Evolutionary conservation across 306 rosid species (phyloP), one percentile per base, ranked within the genome.

Genomic region (Fragaria ananassa): DNA sequence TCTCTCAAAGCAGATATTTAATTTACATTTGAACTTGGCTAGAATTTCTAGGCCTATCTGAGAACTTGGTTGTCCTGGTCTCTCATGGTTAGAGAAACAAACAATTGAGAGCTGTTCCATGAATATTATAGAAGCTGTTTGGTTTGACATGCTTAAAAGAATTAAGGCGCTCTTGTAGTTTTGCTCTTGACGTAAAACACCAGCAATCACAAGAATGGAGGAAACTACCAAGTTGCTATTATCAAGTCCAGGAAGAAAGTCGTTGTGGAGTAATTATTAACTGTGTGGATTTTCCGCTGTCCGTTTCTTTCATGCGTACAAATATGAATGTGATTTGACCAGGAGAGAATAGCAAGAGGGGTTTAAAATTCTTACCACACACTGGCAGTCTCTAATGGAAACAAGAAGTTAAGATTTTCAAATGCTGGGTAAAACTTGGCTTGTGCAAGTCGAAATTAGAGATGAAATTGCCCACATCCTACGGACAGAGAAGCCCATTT

Each of bases 21-120:
- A 13, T 37, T 15, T 63, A 15, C 17, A 35, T 37, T 66, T 66
- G 74, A 76, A 67, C 56, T 17, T 10, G 67, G 67, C 74, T 56
- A 51, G 74, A 75, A 53, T 50, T 51, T 67, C n/a, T 37, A 14
- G 65, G 67, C 74, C 56, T 51, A 11, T 66, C 74, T 61, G 49
- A 64, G 64, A 37, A 39, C 29, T 8, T 64, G 72, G 70, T 31
- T 47, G 15, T 46, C 78, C 8, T 34, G 18, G 15, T 9, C 67
- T 18, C 66, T 53, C 41, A 0, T 60, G 41, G 47, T 13, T 41
- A 58, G 46, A 60, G 68, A 58, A 61, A 58, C 77, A 57, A 27
- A 74, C 42, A 42, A 74, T 21, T 25, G 76, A n/a, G 65, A 34
- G 21, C 11, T 53, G 47, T 56, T 41, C 18, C 39, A 13, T n/a